phyloP scores from a whole-genome alignment of 805 yeast species.

The Zygoascus biomembranicola region DNA sequence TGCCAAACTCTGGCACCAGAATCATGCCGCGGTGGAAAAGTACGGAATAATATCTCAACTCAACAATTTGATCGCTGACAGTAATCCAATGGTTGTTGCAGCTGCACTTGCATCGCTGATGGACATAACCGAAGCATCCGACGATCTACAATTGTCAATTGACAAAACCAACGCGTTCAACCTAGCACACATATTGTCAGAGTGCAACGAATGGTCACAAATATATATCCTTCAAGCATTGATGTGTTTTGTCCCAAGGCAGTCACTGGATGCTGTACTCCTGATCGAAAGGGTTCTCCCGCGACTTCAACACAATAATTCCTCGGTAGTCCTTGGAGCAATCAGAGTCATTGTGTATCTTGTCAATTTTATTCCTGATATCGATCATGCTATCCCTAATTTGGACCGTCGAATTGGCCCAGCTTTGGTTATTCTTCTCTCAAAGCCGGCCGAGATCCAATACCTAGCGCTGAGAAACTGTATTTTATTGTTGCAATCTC shows the following conservation, averaged over 20 bases:
- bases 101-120: constrained; percentile 62
- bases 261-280: constrained; percentile 53
- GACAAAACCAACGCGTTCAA: constrained; percentile 40
- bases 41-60: constrained; percentile 40
- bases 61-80: constrained; percentile 48
- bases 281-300: constrained; percentile 62
- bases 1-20: constrained; percentile 55
- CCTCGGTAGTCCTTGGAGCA: constrained; percentile 73
- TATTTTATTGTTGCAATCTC: constrained; percentile 60
- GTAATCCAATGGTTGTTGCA: constrained; percentile 53
- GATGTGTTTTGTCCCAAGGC: constrained; percentile 62
- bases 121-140: constrained; percentile 52
- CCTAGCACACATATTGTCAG: constrained; percentile 33
- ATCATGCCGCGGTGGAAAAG: constrained; percentile 37
- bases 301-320: constrained; percentile 67
- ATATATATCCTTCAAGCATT: constrained; percentile 56
- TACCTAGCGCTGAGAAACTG: constrained; percentile 76
- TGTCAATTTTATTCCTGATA: constrained; percentile 56
- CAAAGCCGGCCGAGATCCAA: constrained; percentile 77
- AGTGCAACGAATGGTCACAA: constrained; percentile 62
- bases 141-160: constrained; percentile 43
- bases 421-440: constrained; percentile 57
- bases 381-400: constrained; percentile 47
- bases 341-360: constrained; percentile 64
- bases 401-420: constrained; percentile 55